Percentiles rank a stretch among this genome's conserved stretches.
These are phyloP conservation scores for Wolfiporia cocos DNA, from an alignment of 1,284 basidiomycete genomes.

Conservation along the genomic window DNA sequence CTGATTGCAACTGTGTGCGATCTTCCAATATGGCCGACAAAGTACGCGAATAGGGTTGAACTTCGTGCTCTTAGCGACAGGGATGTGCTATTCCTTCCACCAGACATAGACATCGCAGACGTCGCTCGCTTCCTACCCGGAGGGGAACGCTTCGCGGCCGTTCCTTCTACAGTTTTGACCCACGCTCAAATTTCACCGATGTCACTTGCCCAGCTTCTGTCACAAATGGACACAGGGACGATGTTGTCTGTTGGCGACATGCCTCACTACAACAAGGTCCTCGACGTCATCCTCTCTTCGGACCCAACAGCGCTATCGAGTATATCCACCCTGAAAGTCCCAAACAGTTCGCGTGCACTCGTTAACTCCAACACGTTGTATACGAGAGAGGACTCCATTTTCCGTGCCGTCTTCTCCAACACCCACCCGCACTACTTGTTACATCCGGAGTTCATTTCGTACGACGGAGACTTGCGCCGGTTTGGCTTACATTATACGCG, in stretches of 20 bases:
- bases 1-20: not conserved
- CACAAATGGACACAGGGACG: not conserved
- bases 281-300: not conserved
- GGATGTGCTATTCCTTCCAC: constrained; percentile 4
- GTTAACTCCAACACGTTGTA: constrained; percentile 7
- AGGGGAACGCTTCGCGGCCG: not conserved
- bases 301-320: no score
- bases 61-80: constrained; percentile 2
- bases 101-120: not conserved
- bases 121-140: not conserved
- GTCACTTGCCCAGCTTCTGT: not conserved
- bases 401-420: constrained; percentile 4
- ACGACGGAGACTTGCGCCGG: constrained; percentile 2
- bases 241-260: not conserved
- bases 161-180: not conserved
- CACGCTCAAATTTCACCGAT: not conserved
- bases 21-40: constrained; percentile 9
- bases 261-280: not conserved
- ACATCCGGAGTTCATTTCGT: constrained; percentile 2
- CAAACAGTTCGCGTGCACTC: constrained; percentile 1
- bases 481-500: constrained; percentile 7
- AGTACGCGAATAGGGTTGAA: not conserved
- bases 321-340: constrained; percentile 4
- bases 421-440: constrained; percentile 3
- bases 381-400: not conserved